These are phyloP conservation scores for Lachancea thermotolerans DNA, from an alignment of 805 yeast genomes.

Conservation along the genomic window DNA sequence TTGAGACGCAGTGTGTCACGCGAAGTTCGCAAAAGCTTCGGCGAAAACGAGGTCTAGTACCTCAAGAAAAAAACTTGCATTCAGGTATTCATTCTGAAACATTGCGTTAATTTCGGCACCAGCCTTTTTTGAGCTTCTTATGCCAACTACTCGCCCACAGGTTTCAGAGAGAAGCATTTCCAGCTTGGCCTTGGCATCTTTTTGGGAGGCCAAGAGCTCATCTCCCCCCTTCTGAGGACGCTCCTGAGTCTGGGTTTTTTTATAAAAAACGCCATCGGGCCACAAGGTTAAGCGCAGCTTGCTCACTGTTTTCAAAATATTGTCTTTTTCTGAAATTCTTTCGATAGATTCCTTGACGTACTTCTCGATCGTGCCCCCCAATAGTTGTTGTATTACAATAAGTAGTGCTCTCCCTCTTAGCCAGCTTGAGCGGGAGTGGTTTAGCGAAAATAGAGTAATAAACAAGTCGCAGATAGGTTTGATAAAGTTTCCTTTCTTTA, in stretches of 20 bases:
- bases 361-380: constrained; percentile 84
- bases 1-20: constrained; percentile 5
- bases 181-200: constrained; percentile 53
- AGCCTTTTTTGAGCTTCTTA: constrained; percentile 56
- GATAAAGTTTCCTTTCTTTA: constrained; percentile 45
- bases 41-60: constrained; percentile 51
- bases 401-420: constrained; percentile 77
- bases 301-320: constrained; percentile 37
- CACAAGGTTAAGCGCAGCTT: constrained; percentile 33
- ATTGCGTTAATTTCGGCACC: constrained; percentile 51
- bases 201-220: constrained; percentile 29
- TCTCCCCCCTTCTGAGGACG: background rate
- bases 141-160: constrained; percentile 69
- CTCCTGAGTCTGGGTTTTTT: constrained; percentile 26
- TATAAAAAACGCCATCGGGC: constrained; percentile 46
- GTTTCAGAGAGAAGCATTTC: constrained; percentile 54
- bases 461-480: constrained; percentile 77
- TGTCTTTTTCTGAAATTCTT: constrained; percentile 31
- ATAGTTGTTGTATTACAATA: constrained; percentile 72
- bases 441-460: constrained; percentile 60
- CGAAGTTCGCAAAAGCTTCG: constrained; percentile 21
- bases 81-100: constrained; percentile 68
- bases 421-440: constrained; percentile 59
- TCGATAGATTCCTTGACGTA: constrained; percentile 40
- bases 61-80: constrained; percentile 54